A percentile compares a stretch with the other conserved stretches of the same genome.
These are phyloP conservation scores for Coriolopsis trogii DNA, from an alignment of 1,284 basidiomycete genomes.

Conservation along the genomic window DNA sequence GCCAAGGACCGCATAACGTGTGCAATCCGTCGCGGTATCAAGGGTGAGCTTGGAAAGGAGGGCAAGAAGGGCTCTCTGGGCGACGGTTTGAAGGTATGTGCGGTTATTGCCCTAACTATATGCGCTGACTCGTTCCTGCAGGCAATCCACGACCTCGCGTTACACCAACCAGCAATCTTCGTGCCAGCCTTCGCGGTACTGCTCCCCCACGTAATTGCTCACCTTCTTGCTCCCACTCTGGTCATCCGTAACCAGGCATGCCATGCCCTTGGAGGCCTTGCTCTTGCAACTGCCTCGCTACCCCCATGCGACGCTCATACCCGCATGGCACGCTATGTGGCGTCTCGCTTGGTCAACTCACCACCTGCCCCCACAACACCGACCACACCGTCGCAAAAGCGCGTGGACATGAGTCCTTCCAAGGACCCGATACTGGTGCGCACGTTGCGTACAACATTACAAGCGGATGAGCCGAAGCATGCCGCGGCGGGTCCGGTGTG, in stretches of 20 bases:
- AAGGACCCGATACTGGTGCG: constrained; percentile 58
- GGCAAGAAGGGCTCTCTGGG: constrained; percentile 79
- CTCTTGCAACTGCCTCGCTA: constrained; percentile 50
- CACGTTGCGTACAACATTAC: constrained; percentile 64
- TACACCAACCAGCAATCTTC: constrained; percentile 63
- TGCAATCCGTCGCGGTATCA: constrained; percentile 73
- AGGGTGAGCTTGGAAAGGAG: constrained; percentile 82
- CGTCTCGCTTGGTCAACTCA: constrained; percentile 47
- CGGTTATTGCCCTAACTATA: constrained; percentile 5
- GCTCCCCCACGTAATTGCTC: constrained; percentile 62
- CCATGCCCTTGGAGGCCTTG: constrained; percentile 72
- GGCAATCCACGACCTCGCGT: constrained; percentile 73
- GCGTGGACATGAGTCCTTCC: constrained; percentile 27
- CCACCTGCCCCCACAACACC: constrained; percentile 31
- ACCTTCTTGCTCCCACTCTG: constrained; percentile 63
- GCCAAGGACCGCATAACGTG: constrained; percentile 66
- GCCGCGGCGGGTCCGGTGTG: constrained; percentile 75
- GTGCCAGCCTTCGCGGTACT: constrained; percentile 62
- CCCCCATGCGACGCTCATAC: constrained; percentile 51
- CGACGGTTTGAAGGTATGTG: constrained; percentile 69
- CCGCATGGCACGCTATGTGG: constrained; percentile 51
- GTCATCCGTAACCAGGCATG: constrained; percentile 68
- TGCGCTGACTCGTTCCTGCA: constrained; percentile 31
- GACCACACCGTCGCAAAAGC: constrained; percentile 27
- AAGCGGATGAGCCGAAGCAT: constrained; percentile 52